phyloP scores from a whole-genome alignment of 1,284 basidiomycete species.

The Athelia psychrophila region DNA sequence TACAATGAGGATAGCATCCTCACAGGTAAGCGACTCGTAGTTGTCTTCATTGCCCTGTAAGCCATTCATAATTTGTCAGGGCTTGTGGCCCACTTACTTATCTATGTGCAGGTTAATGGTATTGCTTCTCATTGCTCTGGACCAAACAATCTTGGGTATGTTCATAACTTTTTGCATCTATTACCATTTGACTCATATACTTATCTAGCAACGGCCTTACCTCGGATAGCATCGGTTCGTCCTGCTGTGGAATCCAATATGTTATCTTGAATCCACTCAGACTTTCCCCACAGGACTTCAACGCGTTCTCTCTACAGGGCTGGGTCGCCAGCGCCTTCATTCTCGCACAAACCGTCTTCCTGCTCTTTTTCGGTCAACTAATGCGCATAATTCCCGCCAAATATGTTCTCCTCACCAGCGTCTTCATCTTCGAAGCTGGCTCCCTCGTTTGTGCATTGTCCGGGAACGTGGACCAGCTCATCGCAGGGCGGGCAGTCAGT shows the following conservation, averaged over 20 bases:
- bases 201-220: conserved; percentile 35
- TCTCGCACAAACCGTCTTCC: conserved; percentile 23
- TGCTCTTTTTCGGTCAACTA: conserved; percentile 24
- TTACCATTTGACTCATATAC: not conserved
- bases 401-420: conserved; percentile 37
- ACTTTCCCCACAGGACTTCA: conserved; percentile 29
- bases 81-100: not conserved
- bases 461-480: conserved; percentile 32
- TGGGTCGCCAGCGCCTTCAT: conserved; percentile 45
- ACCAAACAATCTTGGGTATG: conserved; percentile 29
- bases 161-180: not conserved
- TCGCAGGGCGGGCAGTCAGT: conserved; percentile 43
- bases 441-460: conserved; percentile 46
- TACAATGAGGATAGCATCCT: not conserved
- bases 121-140: conserved; percentile 27
- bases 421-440: conserved; percentile 40
- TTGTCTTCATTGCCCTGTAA: not conserved
- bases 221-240: conserved; percentile 33
- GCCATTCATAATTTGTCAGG: not conserved
- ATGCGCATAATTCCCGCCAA: conserved; percentile 34
- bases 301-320: conserved; percentile 28
- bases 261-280: not conserved
- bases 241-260: too few species aligned
- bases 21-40: not conserved
- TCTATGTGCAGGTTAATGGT: not conserved